A percentile compares a stretch with the other conserved stretches of the same genome.
Conservation (phyloP, 768 basidiomycete species). For the Panaeolus papilionaceus region DNA sequence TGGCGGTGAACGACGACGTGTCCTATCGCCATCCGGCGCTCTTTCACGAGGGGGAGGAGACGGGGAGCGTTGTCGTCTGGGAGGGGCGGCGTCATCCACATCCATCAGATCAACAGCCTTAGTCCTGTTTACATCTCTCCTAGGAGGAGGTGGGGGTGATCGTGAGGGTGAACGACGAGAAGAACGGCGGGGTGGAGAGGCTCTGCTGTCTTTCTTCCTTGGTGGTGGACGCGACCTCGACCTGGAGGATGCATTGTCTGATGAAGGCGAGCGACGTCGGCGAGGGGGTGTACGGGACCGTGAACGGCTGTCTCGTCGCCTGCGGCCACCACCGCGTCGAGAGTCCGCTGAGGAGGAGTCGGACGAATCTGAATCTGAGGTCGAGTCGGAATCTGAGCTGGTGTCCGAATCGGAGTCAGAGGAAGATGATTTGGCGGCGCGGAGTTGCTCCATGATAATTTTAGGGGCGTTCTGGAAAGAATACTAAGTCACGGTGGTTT, state of each 20-base stretch:
- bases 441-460: conserved; percentile 93
- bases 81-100: conserved; percentile 20
- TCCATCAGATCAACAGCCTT: conserved; percentile 19
- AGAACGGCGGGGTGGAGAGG: conserved; percentile 32
- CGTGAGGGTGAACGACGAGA: conserved; percentile 25
- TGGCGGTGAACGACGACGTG: conserved; percentile 21
- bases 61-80: conserved; percentile 19
- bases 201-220: conserved; percentile 22
- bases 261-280: conserved; percentile 19
- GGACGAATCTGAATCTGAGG: conserved; percentile 39
- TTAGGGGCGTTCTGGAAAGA: conserved; percentile 85
- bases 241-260: conserved; percentile 10
- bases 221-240: conserved; percentile 23
- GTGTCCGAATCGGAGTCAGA: conserved; percentile 26
- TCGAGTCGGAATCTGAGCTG: conserved; percentile 30
- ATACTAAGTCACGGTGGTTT: conserved; percentile 18
- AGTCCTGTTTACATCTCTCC: conserved; percentile 19
- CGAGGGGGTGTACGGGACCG: conserved; percentile 32
- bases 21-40: conserved; percentile 18
- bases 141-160: conserved; percentile 30
- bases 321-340: conserved; percentile 25
- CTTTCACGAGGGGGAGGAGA: conserved; percentile 21
- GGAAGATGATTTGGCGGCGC: conserved; percentile 68
- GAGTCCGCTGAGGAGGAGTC: conserved; percentile 30
- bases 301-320: conserved; percentile 28